Percentiles rank a stretch among this genome's conserved stretches.
Conservation (phyloP, 768 basidiomycete species). For the Podaxis pistillaris region DNA sequence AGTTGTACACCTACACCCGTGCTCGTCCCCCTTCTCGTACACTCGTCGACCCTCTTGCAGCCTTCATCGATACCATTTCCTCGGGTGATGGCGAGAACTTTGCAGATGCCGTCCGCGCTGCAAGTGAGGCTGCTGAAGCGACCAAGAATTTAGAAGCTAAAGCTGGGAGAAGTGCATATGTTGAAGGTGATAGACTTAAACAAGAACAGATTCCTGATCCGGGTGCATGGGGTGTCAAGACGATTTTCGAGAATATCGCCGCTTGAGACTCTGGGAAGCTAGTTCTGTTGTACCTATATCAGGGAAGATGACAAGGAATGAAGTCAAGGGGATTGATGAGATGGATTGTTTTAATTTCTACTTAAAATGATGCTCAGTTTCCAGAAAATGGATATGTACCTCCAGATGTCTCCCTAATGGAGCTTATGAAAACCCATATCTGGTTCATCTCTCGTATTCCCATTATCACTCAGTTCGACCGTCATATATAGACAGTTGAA, state of each 20-base stretch:
- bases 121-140: slow-evolving; percentile 62
- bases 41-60: slow-evolving; percentile 86
- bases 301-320: background rate
- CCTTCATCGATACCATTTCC: slow-evolving; percentile 58
- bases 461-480: background rate
- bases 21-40: slow-evolving; percentile 90
- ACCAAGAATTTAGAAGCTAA: slow-evolving; percentile 80
- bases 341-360: background rate
- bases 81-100: slow-evolving; percentile 31
- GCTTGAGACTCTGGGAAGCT: slow-evolving; percentile 3
- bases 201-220: slow-evolving; percentile 74
- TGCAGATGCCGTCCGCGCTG: slow-evolving; percentile 55
- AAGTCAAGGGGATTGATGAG: background rate
- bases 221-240: slow-evolving; percentile 89
- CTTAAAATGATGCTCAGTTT: background rate
- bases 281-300: background rate
- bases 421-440: background rate
- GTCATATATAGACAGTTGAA: background rate
- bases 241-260: slow-evolving; percentile 58
- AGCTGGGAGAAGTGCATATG: slow-evolving; percentile 87
- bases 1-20: slow-evolving; percentile 80
- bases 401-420: background rate
- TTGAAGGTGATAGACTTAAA: slow-evolving; percentile 65
- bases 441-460: background rate
- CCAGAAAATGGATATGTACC: background rate